A percentile compares a stretch with the other conserved stretches of the same genome.
phyloP scores from a whole-genome alignment of 2,329 filamentous ascomycete species.

The Beauveria brongniartii region DNA sequence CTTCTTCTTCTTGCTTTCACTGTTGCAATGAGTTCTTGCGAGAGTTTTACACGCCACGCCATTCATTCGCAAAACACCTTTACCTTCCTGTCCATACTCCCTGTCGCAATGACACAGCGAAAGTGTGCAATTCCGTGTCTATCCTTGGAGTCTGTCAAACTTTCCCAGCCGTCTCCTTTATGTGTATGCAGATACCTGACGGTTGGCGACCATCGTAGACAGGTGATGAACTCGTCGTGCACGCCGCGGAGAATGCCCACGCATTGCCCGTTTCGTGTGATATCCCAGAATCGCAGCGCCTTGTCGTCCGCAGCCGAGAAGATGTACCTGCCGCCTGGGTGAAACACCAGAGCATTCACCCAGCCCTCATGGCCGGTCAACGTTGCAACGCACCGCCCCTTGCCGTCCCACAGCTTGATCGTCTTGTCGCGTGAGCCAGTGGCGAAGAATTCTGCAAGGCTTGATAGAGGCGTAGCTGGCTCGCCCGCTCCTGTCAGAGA shows the following conservation, averaged over 20 bases:
- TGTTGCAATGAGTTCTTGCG: too few relatives aligned
- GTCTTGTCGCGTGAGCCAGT: constrained; percentile 86
- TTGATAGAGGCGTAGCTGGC: constrained; percentile 60
- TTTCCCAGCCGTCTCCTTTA: constrained; percentile 25
- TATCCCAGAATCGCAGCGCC: constrained; percentile 87
- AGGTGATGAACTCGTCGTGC: constrained; percentile 79
- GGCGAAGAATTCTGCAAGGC: constrained; percentile 78
- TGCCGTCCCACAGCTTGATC: constrained; percentile 79
- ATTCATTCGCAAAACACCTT: constrained; percentile 37
- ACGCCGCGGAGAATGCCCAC: constrained; percentile 72
- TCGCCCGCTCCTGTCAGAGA: constrained; percentile 72
- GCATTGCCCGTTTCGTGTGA: constrained; percentile 80
- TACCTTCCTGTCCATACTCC: constrained; percentile 72
- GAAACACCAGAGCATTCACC: constrained; percentile 79
- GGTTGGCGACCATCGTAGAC: constrained; percentile 78
- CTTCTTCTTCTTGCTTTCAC: too few relatives aligned
- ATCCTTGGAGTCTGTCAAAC: constrained; percentile 32
- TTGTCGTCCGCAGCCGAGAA: constrained; percentile 84
- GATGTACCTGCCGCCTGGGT: constrained; percentile 86
- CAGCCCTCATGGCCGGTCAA: constrained; percentile 89
- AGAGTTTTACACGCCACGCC: too few relatives aligned
- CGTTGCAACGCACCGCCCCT: constrained; percentile 77
- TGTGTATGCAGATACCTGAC: not conserved
- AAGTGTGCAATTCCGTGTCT: constrained; percentile 49
- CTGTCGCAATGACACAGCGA: constrained; percentile 75